Conservation (phyloP, 441 rosid genomes). For the Bocquillonia castaneifolia region DNA sequence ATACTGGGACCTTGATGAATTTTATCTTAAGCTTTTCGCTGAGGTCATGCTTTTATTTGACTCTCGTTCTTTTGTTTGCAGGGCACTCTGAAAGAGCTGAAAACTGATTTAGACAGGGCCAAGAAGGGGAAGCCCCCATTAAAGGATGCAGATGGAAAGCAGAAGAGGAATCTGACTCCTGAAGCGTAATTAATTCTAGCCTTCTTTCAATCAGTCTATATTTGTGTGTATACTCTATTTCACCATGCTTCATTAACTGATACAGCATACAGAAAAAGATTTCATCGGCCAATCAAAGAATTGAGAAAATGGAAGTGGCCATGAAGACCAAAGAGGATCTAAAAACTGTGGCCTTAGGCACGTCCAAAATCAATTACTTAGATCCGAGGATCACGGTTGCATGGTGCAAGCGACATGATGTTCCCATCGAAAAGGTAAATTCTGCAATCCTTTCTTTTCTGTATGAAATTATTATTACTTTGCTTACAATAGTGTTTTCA, state of each 20-base stretch:
- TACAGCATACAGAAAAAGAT: slow-evolving; percentile 78
- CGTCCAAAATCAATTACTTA: slow-evolving; percentile 94
- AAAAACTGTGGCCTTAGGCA: slow-evolving; percentile 92
- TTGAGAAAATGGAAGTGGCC: slow-evolving; percentile 82
- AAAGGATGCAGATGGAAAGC: slow-evolving; percentile 85
- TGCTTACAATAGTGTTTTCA: not conserved
- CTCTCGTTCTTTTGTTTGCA: slow-evolving; percentile 30
- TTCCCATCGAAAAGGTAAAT: slow-evolving; percentile 92
- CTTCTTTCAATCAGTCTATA: not conserved
- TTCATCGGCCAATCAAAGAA: slow-evolving; percentile 52
- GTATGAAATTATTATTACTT: slow-evolving; percentile 5
- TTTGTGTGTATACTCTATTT: not conserved
- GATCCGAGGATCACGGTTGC: slow-evolving; percentile 99
- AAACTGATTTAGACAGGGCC: slow-evolving; percentile 76
- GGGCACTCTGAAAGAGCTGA: slow-evolving; percentile 63
- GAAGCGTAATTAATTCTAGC: slow-evolving; percentile 58
- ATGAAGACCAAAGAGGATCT: slow-evolving; percentile 89
- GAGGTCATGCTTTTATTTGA: slow-evolving; percentile 19
- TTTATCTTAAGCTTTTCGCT: not conserved
- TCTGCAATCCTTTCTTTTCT: not conserved
- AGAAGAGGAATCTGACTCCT: slow-evolving; percentile 75
- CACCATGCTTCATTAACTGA: slow-evolving; percentile 15
- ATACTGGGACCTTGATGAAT: not conserved
- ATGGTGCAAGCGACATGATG: slow-evolving; percentile 98
- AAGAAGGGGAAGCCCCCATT: slow-evolving; percentile 88